A percentile compares a stretch with the other conserved stretches of the same genome.
These are phyloP conservation scores for Fusarium penzigii DNA, from an alignment of 2,329 filamentous ascomycete genomes.

Conservation along the genomic window DNA sequence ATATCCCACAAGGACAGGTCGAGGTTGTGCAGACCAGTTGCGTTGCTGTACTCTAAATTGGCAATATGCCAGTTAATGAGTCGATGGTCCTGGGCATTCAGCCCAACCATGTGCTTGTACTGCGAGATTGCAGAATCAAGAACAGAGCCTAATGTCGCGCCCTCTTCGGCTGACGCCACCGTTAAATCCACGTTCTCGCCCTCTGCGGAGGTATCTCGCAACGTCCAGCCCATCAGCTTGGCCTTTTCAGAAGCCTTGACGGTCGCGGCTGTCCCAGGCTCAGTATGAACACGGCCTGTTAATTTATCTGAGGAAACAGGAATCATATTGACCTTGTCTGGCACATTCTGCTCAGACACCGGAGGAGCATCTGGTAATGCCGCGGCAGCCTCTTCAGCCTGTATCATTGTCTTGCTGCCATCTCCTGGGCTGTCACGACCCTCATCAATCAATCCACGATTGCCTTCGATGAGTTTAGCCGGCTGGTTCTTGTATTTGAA, in stretches of 20 bases:
- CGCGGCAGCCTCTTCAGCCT: conserved; percentile 70
- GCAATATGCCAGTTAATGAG: conserved; percentile 98
- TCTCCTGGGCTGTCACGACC: conserved; percentile 76
- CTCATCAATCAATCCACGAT: conserved; percentile 77
- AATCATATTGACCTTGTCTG: conserved; percentile 57
- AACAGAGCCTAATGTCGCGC: conserved; percentile 82
- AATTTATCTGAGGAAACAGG: conserved; percentile 67
- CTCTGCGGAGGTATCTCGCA: conserved; percentile 64
- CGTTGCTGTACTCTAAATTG: conserved; percentile 97
- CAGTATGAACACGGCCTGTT: conserved; percentile 72
- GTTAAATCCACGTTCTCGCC: conserved; percentile 73
- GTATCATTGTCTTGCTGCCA: conserved; percentile 67
- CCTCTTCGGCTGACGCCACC: conserved; percentile 59
- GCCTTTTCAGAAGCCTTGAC: conserved; percentile 76
- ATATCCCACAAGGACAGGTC: conserved; percentile 95
- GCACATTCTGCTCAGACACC: conserved; percentile 55
- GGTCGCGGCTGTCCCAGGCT: conserved; percentile 68
- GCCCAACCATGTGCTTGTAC: conserved; percentile 78
- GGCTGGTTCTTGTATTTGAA: conserved; percentile 79
- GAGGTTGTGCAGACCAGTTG: conserved; percentile 80
- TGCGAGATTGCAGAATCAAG: conserved; percentile 90
- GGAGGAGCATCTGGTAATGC: conserved; percentile 57
- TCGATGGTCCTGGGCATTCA: conserved; percentile 84
- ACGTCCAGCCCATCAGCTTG: conserved; percentile 77
- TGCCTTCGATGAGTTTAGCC: conserved; percentile 75